A percentile compares a stretch with the other conserved stretches of the same genome.
phyloP scores from a whole-genome alignment of 1,284 basidiomycete species.

The Bjerkandera adusta region DNA sequence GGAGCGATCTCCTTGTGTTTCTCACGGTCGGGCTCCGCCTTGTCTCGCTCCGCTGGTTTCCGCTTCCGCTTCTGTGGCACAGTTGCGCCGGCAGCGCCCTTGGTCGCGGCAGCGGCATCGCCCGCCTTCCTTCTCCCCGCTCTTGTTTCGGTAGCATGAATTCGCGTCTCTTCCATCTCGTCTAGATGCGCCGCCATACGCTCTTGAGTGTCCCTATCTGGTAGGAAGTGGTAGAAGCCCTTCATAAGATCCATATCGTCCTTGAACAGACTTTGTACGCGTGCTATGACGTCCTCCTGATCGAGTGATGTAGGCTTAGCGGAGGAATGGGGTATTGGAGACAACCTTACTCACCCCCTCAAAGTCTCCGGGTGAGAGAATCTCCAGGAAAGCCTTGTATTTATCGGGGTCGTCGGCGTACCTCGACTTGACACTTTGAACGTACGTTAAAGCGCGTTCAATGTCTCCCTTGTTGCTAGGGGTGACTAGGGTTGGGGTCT shows the following conservation, averaged over 20 bases:
- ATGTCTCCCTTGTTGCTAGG: constrained; percentile 23
- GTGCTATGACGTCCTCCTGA: constrained; percentile 77
- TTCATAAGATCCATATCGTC: constrained; percentile 87
- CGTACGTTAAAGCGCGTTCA: constrained; percentile 86
- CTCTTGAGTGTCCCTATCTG: constrained; percentile 56
- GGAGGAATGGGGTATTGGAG: constrained; percentile 44
- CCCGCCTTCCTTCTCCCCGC: constrained; percentile 21
- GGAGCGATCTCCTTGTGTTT: constrained; percentile 29
- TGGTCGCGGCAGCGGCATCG: constrained; percentile 5
- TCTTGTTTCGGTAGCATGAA: constrained; percentile 11
- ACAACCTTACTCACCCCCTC: constrained; percentile 74
- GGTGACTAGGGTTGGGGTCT: neutral
- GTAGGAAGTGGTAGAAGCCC: constrained; percentile 92
- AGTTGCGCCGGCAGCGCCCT: constrained; percentile 22
- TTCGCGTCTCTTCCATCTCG: constrained; percentile 21
- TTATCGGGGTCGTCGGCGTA: constrained; percentile 85
- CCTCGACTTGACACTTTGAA: constrained; percentile 95
- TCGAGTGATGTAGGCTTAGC: constrained; percentile 7
- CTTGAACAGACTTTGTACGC: constrained; percentile 85
- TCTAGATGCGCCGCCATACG: constrained; percentile 36
- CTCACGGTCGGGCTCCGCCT: constrained; percentile 33
- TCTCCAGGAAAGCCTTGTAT: constrained; percentile 93
- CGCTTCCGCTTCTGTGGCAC: constrained; percentile 65
- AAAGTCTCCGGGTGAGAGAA: constrained; percentile 61
- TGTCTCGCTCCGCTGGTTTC: constrained; percentile 42